Evolutionary conservation across 1,139 yeast genomes (phyloP).

Genomic region (Scheffersomyces titani): DNA sequence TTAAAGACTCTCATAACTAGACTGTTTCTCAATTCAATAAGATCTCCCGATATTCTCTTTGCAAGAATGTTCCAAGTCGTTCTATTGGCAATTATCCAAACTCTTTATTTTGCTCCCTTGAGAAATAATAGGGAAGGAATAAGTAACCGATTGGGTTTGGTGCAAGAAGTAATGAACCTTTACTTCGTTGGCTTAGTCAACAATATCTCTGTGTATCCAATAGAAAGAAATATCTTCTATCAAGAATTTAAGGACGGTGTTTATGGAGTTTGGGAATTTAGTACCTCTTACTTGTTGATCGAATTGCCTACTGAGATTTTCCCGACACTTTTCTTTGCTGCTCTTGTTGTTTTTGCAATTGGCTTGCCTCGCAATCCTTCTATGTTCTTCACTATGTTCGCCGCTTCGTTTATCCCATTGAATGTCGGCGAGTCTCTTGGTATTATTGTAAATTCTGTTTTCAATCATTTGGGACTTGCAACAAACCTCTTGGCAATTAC

Average conservation of each 20-base stretch:
- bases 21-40: constrained; percentile 48
- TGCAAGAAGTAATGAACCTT: constrained; percentile 71
- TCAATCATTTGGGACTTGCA: constrained; percentile 78
- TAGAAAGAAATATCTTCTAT: constrained; percentile 72
- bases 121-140: constrained; percentile 60
- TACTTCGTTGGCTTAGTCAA: constrained; percentile 81
- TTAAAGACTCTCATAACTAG: constrained; percentile 33
- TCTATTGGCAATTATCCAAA: constrained; percentile 64
- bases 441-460: constrained; percentile 71
- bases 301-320: constrained; percentile 76
- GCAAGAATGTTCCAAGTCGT: constrained; percentile 70
- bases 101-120: constrained; percentile 73
- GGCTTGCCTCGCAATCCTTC: constrained; percentile 72
- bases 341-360: constrained; percentile 64
- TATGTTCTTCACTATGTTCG: constrained; percentile 67
- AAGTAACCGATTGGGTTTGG: constrained; percentile 66
- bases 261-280: constrained; percentile 68
- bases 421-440: constrained; percentile 86
- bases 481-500: constrained; percentile 67
- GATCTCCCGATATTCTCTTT: constrained; percentile 63
- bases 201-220: constrained; percentile 73
- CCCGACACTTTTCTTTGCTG: constrained; percentile 59
- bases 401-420: constrained; percentile 54
- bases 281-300: constrained; percentile 60
- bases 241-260: constrained; percentile 77